A percentile compares a stretch with the other conserved stretches of the same genome.
phyloP scores from a whole-genome alignment of 1,284 basidiomycete species.

The Microbotryum violaceum region DNA sequence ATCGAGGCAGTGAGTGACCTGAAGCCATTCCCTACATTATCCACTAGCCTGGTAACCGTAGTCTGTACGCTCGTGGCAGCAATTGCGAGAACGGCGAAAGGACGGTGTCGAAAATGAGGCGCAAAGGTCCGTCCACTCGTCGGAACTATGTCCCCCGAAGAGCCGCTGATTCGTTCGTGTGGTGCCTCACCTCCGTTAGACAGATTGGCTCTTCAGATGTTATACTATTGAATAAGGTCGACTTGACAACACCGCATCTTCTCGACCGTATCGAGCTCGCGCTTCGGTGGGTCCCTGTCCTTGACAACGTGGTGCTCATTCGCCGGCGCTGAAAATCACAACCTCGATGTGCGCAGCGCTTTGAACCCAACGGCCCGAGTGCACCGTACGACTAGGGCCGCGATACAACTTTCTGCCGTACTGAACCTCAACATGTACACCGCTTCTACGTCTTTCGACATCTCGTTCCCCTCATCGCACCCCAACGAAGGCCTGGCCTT shows the following conservation, averaged over 20 bases:
- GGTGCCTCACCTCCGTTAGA: constrained; percentile 44
- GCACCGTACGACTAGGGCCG: constrained; percentile 58
- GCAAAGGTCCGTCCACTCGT: constrained; percentile 56
- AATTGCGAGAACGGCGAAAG: constrained; percentile 68
- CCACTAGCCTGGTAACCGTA: not conserved
- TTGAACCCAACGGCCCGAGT: constrained; percentile 72
- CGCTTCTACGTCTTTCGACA: constrained; percentile 21
- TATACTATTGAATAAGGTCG: constrained; percentile 79
- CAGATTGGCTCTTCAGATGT: constrained; percentile 86
- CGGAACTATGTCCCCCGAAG: constrained; percentile 8
- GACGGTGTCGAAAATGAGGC: constrained; percentile 60
- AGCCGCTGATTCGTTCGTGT: not conserved
- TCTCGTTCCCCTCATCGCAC: constrained; percentile 13
- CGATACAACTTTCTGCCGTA: constrained; percentile 59
- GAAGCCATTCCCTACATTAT: not conserved
- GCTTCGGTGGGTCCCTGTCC: constrained; percentile 43
- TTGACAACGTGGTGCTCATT: not conserved
- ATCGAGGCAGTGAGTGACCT: constrained; percentile 18
- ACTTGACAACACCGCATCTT: constrained; percentile 52
- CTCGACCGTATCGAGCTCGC: constrained; percentile 49
- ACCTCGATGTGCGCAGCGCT: constrained; percentile 37
- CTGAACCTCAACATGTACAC: constrained; percentile 72
- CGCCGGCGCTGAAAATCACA: not conserved
- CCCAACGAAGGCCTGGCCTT: constrained; percentile 5
- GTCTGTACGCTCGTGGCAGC: constrained; percentile 46